Evolutionary conservation across 2,329 filamentous ascomycete genomes (phyloP), one percentile per base, ranked within the genome.

Genomic region (Aureobasidium namibiae): DNA sequence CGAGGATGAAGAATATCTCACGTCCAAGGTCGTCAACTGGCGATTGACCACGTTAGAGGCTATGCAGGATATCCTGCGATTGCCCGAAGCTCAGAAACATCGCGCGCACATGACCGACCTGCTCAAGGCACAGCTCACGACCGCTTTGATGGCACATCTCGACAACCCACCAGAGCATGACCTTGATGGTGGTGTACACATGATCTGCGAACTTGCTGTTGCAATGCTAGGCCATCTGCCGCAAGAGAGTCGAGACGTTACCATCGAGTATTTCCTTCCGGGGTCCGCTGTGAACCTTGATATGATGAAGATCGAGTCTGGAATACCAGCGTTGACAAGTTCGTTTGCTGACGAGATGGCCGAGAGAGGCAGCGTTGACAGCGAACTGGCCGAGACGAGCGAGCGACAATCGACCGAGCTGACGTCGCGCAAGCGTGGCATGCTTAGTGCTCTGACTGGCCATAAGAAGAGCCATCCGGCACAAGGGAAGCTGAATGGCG

Each of bases 1-100:
- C 58, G 92, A 96, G 69, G 92, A 97, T 70, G 89, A 88, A 65
- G 91, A 97, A 56, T 91, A 92, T 1, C 81, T 95, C 59, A 89
- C 89, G 23, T 84, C 86, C 46, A 95, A 95, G 74, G 84, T 97
- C 45, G 86, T 95, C 61, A 90, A 88, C 69, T 99, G 94, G 94
- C 85, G 94, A 61, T 85, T 97, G 74, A 86, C 92, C 3, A 99
- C 94, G 2, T 78, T 97, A 16, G 94, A 99, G 68, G 94, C 92
- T n/a, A 79, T 99, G 18, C 82, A 86, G 63, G 84, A 88, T 56
- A 73, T 82, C 36, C 79, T 97, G 18, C 80, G 82, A 60, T 84
- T 86, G 4, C 76, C 83, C 0, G 80, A 86, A 58, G 86, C 85
- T 45, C 78, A 79, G 13, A 82, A 88, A 11, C 82, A 91, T 72